Conservation (phyloP, 805 yeast genomes). For the Candida broadrunensis region DNA sequence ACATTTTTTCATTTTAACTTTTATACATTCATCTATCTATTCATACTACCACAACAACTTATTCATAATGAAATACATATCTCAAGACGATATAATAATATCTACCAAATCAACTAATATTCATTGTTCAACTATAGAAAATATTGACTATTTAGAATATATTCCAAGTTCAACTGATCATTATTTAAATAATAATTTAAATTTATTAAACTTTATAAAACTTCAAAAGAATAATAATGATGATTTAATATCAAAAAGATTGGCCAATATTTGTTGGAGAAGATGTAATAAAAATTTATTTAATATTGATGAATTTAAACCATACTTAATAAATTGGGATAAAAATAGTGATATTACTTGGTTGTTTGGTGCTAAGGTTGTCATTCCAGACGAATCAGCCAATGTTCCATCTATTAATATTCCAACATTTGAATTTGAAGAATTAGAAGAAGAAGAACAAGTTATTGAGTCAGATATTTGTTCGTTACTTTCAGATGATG, state of each 20-base stretch:
- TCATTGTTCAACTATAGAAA: conserved; percentile 11
- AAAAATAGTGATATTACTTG: conserved; percentile 54
- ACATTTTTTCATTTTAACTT: too few relatives aligned
- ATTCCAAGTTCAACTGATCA: conserved; percentile 9
- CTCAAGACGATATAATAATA: conserved; percentile 10
- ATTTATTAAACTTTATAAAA: conserved; percentile 11
- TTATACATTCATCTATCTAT: background rate
- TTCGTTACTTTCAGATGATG: background rate
- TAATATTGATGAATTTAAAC: conserved; percentile 30
- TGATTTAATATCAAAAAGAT: conserved; percentile 11
- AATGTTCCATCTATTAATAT: background rate
- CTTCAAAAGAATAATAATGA: background rate
- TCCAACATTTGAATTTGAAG: conserved; percentile 1
- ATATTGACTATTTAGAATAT: conserved; percentile 30
- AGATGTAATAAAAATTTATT: conserved; percentile 30
- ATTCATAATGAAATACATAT: background rate
- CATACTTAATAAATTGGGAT: conserved; percentile 50
- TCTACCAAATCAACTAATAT: conserved; percentile 7
- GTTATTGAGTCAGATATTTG: background rate
- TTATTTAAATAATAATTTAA: conserved; percentile 15
- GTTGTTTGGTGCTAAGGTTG: conserved; percentile 49
- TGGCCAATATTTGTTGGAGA: conserved; percentile 40
- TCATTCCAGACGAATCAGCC: background rate
- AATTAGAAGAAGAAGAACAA: background rate
- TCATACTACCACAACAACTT: background rate